Evolutionary conservation across 768 basidiomycete genomes (phyloP).

Genomic region (Termitomyces eurrhizus): DNA sequence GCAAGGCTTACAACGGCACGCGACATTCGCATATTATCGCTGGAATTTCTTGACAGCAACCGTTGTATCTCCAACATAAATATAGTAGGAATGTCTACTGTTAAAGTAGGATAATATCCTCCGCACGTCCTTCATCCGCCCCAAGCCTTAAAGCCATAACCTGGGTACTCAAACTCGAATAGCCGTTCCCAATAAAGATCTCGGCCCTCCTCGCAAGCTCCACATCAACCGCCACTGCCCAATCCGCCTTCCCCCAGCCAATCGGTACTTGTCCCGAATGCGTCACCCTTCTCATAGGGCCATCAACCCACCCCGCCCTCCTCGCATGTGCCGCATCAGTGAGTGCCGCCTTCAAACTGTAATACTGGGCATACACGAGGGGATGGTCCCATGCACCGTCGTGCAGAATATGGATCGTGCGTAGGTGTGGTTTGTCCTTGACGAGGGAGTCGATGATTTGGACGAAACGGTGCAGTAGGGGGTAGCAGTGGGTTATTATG

Average conservation of each 20-base stretch:
- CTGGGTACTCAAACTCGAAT: slow-evolving; percentile 43
- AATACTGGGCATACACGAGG: slow-evolving; percentile 36
- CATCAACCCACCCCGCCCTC: slow-evolving; percentile 32
- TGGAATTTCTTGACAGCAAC: not conserved
- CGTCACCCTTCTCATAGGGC: slow-evolving; percentile 38
- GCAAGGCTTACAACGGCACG: not conserved
- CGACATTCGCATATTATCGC: not conserved
- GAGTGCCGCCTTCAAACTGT: slow-evolving; percentile 34
- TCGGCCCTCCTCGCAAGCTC: slow-evolving; percentile 40
- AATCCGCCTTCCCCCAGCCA: slow-evolving; percentile 37
- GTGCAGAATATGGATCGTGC: slow-evolving; percentile 39
- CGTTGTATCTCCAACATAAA: not conserved
- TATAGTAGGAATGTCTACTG: not conserved
- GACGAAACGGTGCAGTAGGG: slow-evolving; percentile 36
- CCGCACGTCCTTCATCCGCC: slow-evolving; percentile 27
- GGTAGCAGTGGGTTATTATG: slow-evolving; percentile 42
- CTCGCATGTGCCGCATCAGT: slow-evolving; percentile 30
- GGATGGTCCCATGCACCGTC: slow-evolving; percentile 47
- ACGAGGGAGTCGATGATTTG: slow-evolving; percentile 34
- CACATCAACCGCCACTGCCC: slow-evolving; percentile 40
- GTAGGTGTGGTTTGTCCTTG: slow-evolving; percentile 30
- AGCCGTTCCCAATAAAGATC: slow-evolving; percentile 45
- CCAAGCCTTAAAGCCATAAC: slow-evolving; percentile 40
- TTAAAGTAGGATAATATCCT: slow-evolving; percentile 35
- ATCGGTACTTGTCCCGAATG: slow-evolving; percentile 37